Evolutionary conservation across 1,284 basidiomycete genomes (phyloP).

Genomic region (Mycena citricolor): DNA sequence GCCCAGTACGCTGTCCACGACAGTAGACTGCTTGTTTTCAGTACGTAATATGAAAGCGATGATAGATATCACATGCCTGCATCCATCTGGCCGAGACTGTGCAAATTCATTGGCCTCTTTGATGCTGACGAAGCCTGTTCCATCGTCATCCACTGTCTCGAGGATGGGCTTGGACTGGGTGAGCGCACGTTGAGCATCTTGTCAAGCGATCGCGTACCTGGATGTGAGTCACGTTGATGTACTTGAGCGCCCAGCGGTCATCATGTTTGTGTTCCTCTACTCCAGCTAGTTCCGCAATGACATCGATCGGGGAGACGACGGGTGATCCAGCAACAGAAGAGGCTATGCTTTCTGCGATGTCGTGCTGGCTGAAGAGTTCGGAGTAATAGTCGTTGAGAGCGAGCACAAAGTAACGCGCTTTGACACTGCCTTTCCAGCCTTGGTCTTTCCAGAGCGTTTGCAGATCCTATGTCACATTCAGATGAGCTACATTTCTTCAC

Average conservation of each 20-base stretch:
- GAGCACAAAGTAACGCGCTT: constrained; percentile 41
- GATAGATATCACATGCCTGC: constrained; percentile 27
- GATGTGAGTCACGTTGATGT: constrained; percentile 36
- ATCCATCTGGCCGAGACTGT: constrained; percentile 25
- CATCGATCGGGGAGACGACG: constrained; percentile 7
- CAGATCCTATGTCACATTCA: constrained; percentile 6
- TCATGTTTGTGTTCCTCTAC: constrained; percentile 1
- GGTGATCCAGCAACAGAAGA: constrained; percentile 9
- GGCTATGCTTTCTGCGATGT: constrained; percentile 16
- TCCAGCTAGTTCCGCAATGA: constrained; percentile 2
- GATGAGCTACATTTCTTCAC: neutral
- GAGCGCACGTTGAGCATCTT: too few species aligned
- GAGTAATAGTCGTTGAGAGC: constrained; percentile 40
- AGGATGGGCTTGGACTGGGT: too few species aligned
- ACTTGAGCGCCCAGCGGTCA: constrained; percentile 40
- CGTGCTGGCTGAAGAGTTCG: constrained; percentile 30
- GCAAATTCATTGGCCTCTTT: constrained; percentile 41
- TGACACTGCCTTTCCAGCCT: constrained; percentile 44
- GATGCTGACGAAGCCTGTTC: constrained; percentile 41
- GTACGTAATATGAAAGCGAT: neutral
- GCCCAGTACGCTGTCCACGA: constrained; percentile 46
- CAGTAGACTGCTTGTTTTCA: constrained; percentile 30
- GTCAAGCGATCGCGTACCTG: too few species aligned
- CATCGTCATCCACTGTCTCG: constrained; percentile 45
- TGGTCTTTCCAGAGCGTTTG: constrained; percentile 23